Conservation (phyloP, 352 stramenopile genomes). For the Phytophthora hibernalis region DNA sequence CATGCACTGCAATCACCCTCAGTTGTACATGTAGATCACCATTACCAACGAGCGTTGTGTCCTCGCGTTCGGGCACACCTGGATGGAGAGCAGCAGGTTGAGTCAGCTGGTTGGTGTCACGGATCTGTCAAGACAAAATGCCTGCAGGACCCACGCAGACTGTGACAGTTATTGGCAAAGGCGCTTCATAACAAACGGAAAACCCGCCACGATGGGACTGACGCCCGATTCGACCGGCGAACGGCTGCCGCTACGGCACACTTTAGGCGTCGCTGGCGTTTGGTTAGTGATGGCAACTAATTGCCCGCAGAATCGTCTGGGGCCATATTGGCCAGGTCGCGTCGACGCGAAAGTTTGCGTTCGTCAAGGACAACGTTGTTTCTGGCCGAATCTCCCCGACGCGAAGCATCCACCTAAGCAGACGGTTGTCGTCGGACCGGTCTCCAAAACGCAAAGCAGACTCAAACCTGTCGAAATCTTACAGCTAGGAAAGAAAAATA, state of each 20-base stretch:
- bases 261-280: slow-evolving; percentile 1
- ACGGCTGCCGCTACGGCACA: not conserved
- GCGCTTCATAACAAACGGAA: not conserved
- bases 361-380: not conserved
- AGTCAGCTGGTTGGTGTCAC: slow-evolving; percentile 22
- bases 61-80: slow-evolving; percentile 17
- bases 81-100: slow-evolving; percentile 25
- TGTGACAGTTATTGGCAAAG: not conserved
- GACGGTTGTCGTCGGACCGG: not conserved
- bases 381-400: not conserved
- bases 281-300: slow-evolving; percentile 17
- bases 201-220: slow-evolving; percentile 14
- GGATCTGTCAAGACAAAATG: not conserved
- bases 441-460: slow-evolving; percentile 8
- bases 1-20: too few species aligned
- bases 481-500: not conserved
- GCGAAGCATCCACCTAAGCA: slow-evolving; percentile 2
- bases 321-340: slow-evolving; percentile 1
- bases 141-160: too few species aligned
- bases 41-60: slow-evolving; percentile 29
- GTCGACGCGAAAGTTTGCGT: slow-evolving; percentile 20
- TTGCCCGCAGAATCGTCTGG: slow-evolving; percentile 5
- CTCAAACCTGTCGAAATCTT: not conserved
- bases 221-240: slow-evolving; percentile 4
- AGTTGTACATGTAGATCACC: slow-evolving; percentile 4